phyloP scores from a whole-genome alignment of 306 rosid genomes.

The Ochetophila trinervis region DNA sequence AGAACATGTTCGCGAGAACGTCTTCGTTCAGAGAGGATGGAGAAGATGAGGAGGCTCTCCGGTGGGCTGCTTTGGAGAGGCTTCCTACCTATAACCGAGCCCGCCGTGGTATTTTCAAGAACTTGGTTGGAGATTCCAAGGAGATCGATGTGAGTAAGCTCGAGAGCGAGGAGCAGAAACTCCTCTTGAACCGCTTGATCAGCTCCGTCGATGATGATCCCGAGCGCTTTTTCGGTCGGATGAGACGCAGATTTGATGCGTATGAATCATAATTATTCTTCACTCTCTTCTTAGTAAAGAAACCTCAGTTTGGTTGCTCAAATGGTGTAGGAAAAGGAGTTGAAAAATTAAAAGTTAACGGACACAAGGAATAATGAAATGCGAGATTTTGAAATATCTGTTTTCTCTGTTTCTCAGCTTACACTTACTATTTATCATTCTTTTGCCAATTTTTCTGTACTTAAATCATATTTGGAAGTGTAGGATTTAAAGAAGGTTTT shows the following conservation, averaged over 20 bases:
- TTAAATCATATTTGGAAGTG: neutral
- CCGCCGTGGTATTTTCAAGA: conserved; percentile 73
- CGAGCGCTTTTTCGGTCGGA: conserved; percentile 55
- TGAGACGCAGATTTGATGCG: conserved; percentile 83
- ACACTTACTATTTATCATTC: neutral
- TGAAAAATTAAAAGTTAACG: neutral
- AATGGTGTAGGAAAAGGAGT: conserved; percentile 8
- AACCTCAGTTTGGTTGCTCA: conserved; percentile 8
- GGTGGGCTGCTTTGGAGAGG: conserved; percentile 96
- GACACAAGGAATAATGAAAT: no score
- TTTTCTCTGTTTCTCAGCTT: no score
- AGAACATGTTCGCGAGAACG: conserved; percentile 64
- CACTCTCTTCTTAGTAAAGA: no score
- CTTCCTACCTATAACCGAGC: conserved; percentile 79
- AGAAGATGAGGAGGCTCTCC: conserved; percentile 84
- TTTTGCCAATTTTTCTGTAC: neutral
- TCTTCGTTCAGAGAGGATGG: conserved; percentile 54
- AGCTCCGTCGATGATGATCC: conserved; percentile 62
- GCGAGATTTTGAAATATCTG: no score
- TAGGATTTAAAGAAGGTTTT: neutral
- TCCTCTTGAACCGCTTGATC: conserved; percentile 59
- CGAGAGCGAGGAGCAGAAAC: conserved; percentile 55
- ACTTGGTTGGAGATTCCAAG: conserved; percentile 52
- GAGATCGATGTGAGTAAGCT: conserved; percentile 72
- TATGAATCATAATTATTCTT: conserved; percentile 21